Percentiles rank a stretch among this genome's conserved stretches.
Evolutionary conservation across 164 flowering plant genomes (phyloP).

Genomic region (Stephania japonica): DNA sequence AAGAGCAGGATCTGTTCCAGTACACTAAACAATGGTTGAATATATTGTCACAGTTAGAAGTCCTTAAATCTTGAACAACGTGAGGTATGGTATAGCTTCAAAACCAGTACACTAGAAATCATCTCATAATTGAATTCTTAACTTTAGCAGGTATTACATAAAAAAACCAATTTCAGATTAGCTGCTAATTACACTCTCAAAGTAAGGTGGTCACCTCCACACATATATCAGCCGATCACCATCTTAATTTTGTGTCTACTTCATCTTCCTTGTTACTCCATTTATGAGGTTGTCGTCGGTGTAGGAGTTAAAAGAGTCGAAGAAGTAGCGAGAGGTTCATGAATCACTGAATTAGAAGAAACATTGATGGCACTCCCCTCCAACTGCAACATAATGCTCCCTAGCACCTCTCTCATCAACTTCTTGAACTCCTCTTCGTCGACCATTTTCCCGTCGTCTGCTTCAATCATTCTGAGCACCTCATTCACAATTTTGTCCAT

Average conservation of each 20-base stretch:
- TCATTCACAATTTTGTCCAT: slow-evolving; percentile 55
- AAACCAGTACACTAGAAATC: too few species aligned
- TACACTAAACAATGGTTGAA: too few species aligned
- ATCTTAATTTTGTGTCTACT: not conserved
- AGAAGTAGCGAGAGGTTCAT: slow-evolving; percentile 47
- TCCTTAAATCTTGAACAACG: too few species aligned
- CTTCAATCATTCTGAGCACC: slow-evolving; percentile 48
- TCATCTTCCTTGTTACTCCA: not conserved
- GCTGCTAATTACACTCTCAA: not conserved
- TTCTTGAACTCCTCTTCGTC: slow-evolving; percentile 84
- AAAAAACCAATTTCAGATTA: not conserved
- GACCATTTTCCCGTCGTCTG: slow-evolving; percentile 60
- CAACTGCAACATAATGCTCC: slow-evolving; percentile 75
- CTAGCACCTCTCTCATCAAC: slow-evolving; percentile 54
- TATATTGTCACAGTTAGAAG: too few species aligned
- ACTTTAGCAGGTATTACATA: too few species aligned
- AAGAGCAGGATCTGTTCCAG: too few species aligned
- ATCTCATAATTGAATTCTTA: too few species aligned
- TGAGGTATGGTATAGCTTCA: too few species aligned
- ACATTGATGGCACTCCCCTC: slow-evolving; percentile 69
- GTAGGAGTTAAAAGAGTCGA: slow-evolving; percentile 6
- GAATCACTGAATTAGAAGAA: slow-evolving; percentile 73
- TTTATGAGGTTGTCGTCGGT: not conserved
- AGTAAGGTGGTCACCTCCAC: not conserved
- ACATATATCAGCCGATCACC: not conserved